Evolutionary conservation across 1,139 yeast genomes (phyloP), one percentile per base, ranked within the genome.

Genomic region (Yamadazyma oceani): DNA sequence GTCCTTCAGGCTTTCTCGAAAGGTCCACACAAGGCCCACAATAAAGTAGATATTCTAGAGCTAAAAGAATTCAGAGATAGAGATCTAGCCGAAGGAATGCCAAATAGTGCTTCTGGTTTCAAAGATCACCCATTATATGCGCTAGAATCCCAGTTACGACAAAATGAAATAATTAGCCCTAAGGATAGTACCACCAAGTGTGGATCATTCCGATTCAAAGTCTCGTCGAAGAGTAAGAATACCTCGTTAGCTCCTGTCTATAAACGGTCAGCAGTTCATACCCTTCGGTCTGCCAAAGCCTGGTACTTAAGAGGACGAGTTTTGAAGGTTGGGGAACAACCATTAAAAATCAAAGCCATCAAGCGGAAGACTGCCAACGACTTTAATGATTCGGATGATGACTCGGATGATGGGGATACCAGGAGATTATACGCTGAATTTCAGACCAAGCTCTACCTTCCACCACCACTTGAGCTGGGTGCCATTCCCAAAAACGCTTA

Each of bases 41-140:
- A 72, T 5, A 69, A 72, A 30, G 62, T 17, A 11, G 97, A 90
- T 52, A 73, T 77, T 25, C 69, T 75, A 38, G 98, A 92, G 55
- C 69, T 77, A 38, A 76, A 76, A 33, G 94, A 86, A 49, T 82
- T 94, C 43, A 64, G 74, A 25, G 75, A 78, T 36, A 68, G 88
- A 33, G 83, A 86, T 38, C 64, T 78, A 22, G 69, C 75, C 16
- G 98, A 94, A 53, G 96, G 95, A 0, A 81, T 92, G 73, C 99
- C 99, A 0, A 80, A 82, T 38, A 85, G 78, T 49, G 65, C 88
- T 15, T 82, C 80, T 34, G 97, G 90, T 47, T 86, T 92, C 56
- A 83, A 81, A 41, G 82, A 82, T 37, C 98, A 92, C 57, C 98
- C 98, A 0, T 58, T 82, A n/a, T 92, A 83, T 57, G 92, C 84